Base-by-base conservation (phyloP, 352 stramenopile species). In the Thraustochytrium striatum region DNA sequence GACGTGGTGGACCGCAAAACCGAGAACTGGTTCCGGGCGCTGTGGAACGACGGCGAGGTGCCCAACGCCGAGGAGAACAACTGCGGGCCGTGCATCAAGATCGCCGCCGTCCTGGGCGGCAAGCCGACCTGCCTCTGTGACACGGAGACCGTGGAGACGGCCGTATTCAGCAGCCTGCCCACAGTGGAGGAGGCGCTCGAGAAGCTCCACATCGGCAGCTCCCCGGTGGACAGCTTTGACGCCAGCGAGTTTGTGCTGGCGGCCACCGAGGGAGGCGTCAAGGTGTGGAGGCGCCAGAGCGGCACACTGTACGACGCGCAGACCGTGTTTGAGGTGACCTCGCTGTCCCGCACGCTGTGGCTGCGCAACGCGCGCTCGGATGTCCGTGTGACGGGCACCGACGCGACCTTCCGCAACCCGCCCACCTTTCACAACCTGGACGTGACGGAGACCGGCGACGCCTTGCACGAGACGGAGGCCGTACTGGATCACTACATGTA, bases 381-480 rank as follows among this genome's bases (percentile, higher is more conserved):
- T 43, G 85, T 88, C 41, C 41, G 58, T 57, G 79, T 88, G 59
- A 83, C 32, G 8, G 58, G 58, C 33, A 69, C 25, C 57, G n/a
- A 79, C 9, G 53, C 73, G 30, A 86, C 79, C 41, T 90, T 91
- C 62, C 52, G 83, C 32, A 89, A 91, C 79, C 86, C 85, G 28
- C 57, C 81, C 1, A 57, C 82, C 28, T 90, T 89, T 52, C 85
- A 84, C 19, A 80, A 28, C 28, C 50, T 85, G 36, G 58, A 70
- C 55, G 84, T 85, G 33, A 72, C 78, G 19, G 58, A 79, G 75
- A 25, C 44, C 19, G 57, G 82, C 30, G 85, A 90, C 72, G 78
- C 83, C 30, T 30, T 79, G 28, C 83, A 87, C 38, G 87, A 91
- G 75, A 89, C 83, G 11, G 87, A 92, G 57, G 87, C 85, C 8